Evolutionary conservation across 495 filamentous ascomycete genomes (phyloP), one percentile per base, ranked within the genome.

Genomic region (Glarea lozoyensis): DNA sequence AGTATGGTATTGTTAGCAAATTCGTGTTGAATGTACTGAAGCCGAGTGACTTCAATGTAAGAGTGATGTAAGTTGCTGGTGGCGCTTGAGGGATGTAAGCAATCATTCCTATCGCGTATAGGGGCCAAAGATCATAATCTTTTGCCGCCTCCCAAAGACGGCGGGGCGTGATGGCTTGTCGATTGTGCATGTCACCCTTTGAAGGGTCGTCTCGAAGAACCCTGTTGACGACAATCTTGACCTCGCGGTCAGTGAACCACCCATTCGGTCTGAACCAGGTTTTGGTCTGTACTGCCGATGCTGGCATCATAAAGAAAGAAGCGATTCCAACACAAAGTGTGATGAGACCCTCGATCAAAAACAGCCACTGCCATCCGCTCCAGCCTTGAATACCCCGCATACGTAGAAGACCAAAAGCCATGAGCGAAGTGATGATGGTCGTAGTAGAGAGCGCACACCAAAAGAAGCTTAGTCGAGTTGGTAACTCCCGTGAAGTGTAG

Each of bases 291-390:
- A 74, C 79, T 0, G 84, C 83, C 0, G 79, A 82, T 0, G 84
- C 68, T 0, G 84, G 84, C 76, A 92, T 83, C 60, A 84, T 74
- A 33, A 79, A 65, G 45, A 71, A 82, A 1, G 83, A 75, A 3
- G 75, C 43, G 7, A 88, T 54, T 1, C 83, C 84, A 38, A 88
- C 69, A 2, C 75, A 32, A 0, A 78, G 71, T 0, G 82, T 86
- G 7, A 79, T 48, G 0, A 75, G 45, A 4, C 74, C 72, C 39
- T 69, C 60, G 9, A 78, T 67, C 3, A 76, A 62, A 46, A 84
- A 86, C 10, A 87, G 65, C 67, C 83, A 86, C 41, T 79, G 68
- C 86, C 86, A 92, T 9, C 85, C 86, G 1, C 77, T 68, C 13
- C 61, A 64, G 2, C 75, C 80, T n/a, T 73, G 54, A 10, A 70